Percentiles rank a stretch among this genome's conserved stretches.
These are phyloP conservation scores for Diaporthe sp. DNA, from an alignment of 2,329 filamentous ascomycete species.

Conservation along the genomic window DNA sequence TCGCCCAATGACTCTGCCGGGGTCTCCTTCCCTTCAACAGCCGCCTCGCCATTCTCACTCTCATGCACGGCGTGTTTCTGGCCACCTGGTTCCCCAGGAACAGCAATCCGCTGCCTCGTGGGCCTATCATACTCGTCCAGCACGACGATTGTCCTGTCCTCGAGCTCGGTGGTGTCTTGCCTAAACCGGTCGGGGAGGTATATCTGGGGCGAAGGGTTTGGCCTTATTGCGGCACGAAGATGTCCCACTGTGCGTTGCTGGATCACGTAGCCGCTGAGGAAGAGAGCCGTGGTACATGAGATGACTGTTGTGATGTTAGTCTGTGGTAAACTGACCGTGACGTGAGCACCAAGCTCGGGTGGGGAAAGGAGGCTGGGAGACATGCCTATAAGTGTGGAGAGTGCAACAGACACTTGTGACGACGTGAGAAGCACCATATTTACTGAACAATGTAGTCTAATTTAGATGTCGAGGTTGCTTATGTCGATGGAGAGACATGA, in stretches of 20 bases:
- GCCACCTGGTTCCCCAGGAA: conserved; percentile 2
- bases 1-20: conserved; percentile 38
- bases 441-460: conserved; percentile 38
- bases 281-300: conserved; percentile 84
- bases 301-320: conserved; percentile 66
- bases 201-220: conserved; percentile 62
- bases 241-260: conserved; percentile 88
- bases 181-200: conserved; percentile 67
- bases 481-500: conserved; percentile 19
- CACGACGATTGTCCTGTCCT: conserved; percentile 63
- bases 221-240: conserved; percentile 79
- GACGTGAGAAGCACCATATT: conserved; percentile 73
- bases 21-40: conserved; percentile 41
- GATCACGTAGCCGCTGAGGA: conserved; percentile 88
- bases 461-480: conserved; percentile 45
- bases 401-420: conserved; percentile 77
- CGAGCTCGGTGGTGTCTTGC: conserved; percentile 59
- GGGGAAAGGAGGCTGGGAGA: conserved; percentile 31
- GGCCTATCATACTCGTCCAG: conserved; percentile 57
- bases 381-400: conserved; percentile 75
- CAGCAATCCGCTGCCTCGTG: conserved; percentile 48
- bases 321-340: conserved; percentile 26
- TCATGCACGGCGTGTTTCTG: conserved; percentile 34
- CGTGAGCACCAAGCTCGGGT: conserved; percentile 29
- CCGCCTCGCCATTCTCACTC: conserved; percentile 43